Evolutionary conservation across 2,329 filamentous ascomycete species (phyloP), one percentile per base, ranked within the genome.

Genomic region (Cladosporium sp.): DNA sequence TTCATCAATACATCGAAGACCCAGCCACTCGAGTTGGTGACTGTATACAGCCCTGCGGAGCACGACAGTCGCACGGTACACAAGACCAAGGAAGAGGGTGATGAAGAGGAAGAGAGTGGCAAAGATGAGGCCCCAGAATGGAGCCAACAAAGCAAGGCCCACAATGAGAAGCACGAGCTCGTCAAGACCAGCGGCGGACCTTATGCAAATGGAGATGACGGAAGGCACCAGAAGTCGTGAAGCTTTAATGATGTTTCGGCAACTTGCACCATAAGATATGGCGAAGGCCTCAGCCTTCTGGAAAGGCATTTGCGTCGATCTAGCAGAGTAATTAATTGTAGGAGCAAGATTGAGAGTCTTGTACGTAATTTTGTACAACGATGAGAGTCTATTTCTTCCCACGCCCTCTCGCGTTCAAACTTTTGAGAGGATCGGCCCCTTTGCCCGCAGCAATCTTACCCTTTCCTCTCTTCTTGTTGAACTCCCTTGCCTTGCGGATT

Each of bases 361-460:
- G 16, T 18, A 18, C 2, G 16, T 18, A 5, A 28, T 34, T 48
- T 43, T 3, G 37, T 50, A 50, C 48, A 50, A 14, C 11, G 35
- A 40, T 13, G 16, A 5, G 5, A 4, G 1, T 19, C 31, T 50
- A 68, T 56, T 67, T 68, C 59, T 64, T 69, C 4, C 64, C 65
- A 51, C 66, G 59, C 9, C 66, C 66, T 43, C 55, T 62, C 6
- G 57, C 66, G 55, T 89, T 95, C 70, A 96, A 93, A 8, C 86
- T 91, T 76, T 92, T 95, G 66, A 96, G 74, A 6, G 92, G 91
- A 74, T 97, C 89, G 49, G 81, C 74, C 70, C 85, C 92, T 63
- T 83, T 81, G n/a, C 77, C 75, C 38, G 74, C 77, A 57, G 74
- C 66, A 58, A 79, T 74, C 60, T 76, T 77, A 54, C 78, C 75